A percentile compares a stretch with the other conserved stretches of the same genome.
These are phyloP conservation scores for Stephanodiscus triporus DNA, from an alignment of 108 stramenopile species.

Conservation along the genomic window DNA sequence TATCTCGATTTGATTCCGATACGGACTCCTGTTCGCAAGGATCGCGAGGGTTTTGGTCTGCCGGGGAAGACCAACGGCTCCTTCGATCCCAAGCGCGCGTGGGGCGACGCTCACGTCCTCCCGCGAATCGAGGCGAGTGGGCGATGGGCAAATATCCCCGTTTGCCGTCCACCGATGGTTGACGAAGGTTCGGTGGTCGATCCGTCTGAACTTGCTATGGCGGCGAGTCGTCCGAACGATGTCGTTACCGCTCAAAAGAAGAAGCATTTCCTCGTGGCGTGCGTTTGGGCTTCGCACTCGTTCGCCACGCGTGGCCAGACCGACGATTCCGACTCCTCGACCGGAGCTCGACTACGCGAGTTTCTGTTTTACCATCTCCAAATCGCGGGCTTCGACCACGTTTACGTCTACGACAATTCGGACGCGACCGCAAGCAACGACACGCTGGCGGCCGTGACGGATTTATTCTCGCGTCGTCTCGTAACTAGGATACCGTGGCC, in stretches of 20 bases:
- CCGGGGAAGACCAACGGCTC: conserved; percentile 5
- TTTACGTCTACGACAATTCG: conserved; percentile 86
- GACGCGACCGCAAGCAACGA: conserved; percentile 31
- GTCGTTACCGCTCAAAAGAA: conserved; percentile 24
- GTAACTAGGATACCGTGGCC: conserved; percentile 78
- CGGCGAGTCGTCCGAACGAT: conserved; percentile 2
- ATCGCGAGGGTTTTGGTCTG: conserved; percentile 33
- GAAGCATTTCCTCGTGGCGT: conserved; percentile 56
- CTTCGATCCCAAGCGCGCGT: conserved; percentile 39
- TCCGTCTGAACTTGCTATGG: background rate
- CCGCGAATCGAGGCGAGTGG: conserved; percentile 47
- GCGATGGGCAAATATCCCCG: conserved; percentile 44
- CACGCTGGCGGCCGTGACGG: conserved; percentile 31
- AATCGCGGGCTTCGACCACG: conserved; percentile 80
- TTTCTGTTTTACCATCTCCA: conserved; percentile 59
- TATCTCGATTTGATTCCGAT: conserved; percentile 68
- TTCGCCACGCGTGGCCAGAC: conserved; percentile 48
- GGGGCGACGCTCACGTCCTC: conserved; percentile 30
- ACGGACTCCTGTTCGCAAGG: conserved; percentile 57
- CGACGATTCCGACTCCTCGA: conserved; percentile 40
- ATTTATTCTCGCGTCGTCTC: conserved; percentile 30
- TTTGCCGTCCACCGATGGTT: conserved; percentile 25
- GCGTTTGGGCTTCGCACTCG: conserved; percentile 69
- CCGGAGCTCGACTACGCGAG: conserved; percentile 53
- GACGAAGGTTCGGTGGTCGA: conserved; percentile 1